Percentiles rank a stretch among this genome's conserved stretches.
phyloP scores from a whole-genome alignment of 805 yeast species.

The Alloascoidea hylecoeti region DNA sequence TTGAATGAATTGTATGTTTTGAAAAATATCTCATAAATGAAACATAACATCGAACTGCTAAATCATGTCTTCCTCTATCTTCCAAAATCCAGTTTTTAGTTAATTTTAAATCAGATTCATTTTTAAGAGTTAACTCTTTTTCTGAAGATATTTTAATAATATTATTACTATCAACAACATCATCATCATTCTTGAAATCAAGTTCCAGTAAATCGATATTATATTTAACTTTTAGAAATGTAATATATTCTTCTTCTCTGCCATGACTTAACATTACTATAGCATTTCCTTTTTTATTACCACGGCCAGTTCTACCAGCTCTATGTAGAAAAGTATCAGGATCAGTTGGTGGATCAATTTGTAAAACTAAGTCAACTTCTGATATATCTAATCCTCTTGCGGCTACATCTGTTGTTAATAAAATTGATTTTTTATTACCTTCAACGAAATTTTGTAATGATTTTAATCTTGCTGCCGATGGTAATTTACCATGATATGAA shows the following conservation, averaged over 20 bases:
- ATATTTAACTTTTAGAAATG: slow-evolving; percentile 45
- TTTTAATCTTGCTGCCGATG: slow-evolving; percentile 64
- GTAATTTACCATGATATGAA: slow-evolving; percentile 85
- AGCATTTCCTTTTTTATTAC: slow-evolving; percentile 73
- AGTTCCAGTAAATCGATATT: slow-evolving; percentile 9
- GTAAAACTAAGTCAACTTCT: slow-evolving; percentile 88
- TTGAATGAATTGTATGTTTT: slow-evolving; percentile 79
- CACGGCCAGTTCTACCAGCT: slow-evolving; percentile 92
- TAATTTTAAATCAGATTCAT: slow-evolving; percentile 12
- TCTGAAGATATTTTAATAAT: slow-evolving; percentile 2
- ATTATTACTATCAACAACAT: slow-evolving; percentile 9
- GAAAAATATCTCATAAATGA: slow-evolving; percentile 74
- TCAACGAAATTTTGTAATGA: slow-evolving; percentile 51
- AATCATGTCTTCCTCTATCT: slow-evolving; percentile 75
- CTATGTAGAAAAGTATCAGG: slow-evolving; percentile 87
- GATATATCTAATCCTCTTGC: slow-evolving; percentile 95
- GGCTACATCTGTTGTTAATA: slow-evolving; percentile 95
- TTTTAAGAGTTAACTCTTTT: slow-evolving; percentile 8
- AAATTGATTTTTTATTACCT: slow-evolving; percentile 32
- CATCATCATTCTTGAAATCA: slow-evolving; percentile 14
- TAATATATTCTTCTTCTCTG: slow-evolving; percentile 70
- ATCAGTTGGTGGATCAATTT: slow-evolving; percentile 88
- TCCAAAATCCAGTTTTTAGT: slow-evolving; percentile 41
- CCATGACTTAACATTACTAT: slow-evolving; percentile 59
- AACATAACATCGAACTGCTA: slow-evolving; percentile 67